A percentile compares a stretch with the other conserved stretches of the same genome.
Evolutionary conservation across 148 eudicot genomes (phyloP).

Genomic region (Silene conica): DNA sequence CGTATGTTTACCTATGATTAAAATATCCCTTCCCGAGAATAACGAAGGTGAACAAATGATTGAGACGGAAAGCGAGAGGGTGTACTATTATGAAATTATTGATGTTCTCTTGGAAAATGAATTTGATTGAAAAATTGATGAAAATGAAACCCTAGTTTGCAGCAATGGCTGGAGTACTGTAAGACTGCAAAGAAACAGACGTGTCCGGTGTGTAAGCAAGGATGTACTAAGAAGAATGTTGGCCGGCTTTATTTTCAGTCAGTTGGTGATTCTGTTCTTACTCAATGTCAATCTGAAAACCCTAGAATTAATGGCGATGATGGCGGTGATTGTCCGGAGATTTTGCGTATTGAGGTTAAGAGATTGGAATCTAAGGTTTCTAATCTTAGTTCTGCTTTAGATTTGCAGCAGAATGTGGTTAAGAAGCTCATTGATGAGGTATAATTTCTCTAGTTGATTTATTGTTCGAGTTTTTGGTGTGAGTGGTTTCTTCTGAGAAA

Average conservation of each 20-base stretch:
- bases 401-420: conserved; percentile 46
- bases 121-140: conserved; percentile 1
- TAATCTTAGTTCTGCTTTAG: conserved; percentile 50
- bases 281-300: conserved; percentile 59
- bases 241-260: conserved; percentile 87
- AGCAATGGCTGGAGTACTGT: conserved; percentile 96
- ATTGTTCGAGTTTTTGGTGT: not conserved
- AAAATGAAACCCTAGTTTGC: conserved; percentile 52
- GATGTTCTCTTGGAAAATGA: not conserved
- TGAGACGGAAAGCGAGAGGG: not conserved
- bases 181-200: conserved; percentile 53
- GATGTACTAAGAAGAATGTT: conserved; percentile 52
- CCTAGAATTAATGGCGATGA: conserved; percentile 1
- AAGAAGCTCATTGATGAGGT: conserved; percentile 53
- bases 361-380: conserved; percentile 62
- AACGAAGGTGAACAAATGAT: not conserved
- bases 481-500: not conserved
- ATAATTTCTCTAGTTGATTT: not conserved
- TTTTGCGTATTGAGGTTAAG: conserved; percentile 54
- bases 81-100: too few species aligned
- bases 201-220: conserved; percentile 94
- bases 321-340: conserved; percentile 38
- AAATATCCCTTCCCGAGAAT: too few species aligned
- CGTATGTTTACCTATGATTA: too few species aligned
- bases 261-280: conserved; percentile 41